A percentile compares a stretch with the other conserved stretches of the same genome.
Conservation (phyloP, 2,329 filamentous ascomycete genomes). For the Colletotrichum sojae region DNA sequence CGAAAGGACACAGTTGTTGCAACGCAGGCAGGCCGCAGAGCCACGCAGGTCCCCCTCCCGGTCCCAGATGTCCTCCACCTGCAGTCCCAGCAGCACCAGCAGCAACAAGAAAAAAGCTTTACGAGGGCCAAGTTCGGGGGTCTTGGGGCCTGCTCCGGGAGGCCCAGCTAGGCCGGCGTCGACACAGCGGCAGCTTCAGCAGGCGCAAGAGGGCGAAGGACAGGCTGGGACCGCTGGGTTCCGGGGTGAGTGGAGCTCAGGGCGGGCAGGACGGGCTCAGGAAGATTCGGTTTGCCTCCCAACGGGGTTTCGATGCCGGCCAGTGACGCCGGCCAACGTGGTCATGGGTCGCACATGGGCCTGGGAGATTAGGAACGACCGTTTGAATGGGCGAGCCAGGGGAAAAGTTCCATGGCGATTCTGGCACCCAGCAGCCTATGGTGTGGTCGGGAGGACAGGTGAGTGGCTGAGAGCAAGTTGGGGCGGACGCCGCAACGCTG, state of each 20-base stretch:
- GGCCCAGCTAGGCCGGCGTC: slow-evolving; percentile 14
- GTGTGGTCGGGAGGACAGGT: slow-evolving; percentile 10
- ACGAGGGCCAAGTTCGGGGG: neutral
- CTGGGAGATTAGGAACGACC: slow-evolving; percentile 40
- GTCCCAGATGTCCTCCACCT: neutral
- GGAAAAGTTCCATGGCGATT: slow-evolving; percentile 15
- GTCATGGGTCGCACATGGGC: slow-evolving; percentile 40
- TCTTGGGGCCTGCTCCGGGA: neutral
- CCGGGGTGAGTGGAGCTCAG: slow-evolving; percentile 14
- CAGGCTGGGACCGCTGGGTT: slow-evolving; percentile 27
- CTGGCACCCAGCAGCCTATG: slow-evolving; percentile 1
- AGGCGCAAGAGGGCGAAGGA: slow-evolving; percentile 11
- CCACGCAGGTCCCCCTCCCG: neutral
- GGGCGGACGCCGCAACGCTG: slow-evolving; percentile 32
- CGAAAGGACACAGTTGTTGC: slow-evolving; percentile 35
- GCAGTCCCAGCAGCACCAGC: neutral
- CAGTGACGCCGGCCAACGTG: slow-evolving; percentile 41
- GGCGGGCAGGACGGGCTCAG: slow-evolving; percentile 1
- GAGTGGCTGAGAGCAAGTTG: slow-evolving; percentile 20
- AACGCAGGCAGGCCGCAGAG: slow-evolving; percentile 3
- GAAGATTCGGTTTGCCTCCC: slow-evolving; percentile 31
- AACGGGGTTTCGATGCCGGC: slow-evolving; percentile 28
- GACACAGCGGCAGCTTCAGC: slow-evolving; percentile 15
- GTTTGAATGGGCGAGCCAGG: slow-evolving; percentile 37
- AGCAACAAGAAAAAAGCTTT: neutral